These are phyloP conservation scores for Aurifilum marmelostoma DNA, from an alignment of 2,329 filamentous ascomycete species.

Conservation along the genomic window DNA sequence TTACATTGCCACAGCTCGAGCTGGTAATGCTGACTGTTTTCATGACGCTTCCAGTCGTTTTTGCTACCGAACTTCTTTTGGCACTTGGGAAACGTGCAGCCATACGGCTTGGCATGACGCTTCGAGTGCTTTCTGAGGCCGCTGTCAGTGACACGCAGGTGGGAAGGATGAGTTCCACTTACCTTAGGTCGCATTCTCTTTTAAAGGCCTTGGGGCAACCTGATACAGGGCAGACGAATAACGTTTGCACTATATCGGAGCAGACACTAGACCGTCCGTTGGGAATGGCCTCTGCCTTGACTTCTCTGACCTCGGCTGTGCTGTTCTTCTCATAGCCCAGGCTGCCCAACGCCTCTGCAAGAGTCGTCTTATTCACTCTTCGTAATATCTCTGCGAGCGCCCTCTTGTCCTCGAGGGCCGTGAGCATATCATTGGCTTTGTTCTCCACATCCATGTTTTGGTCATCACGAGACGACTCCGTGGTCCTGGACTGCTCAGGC, in stretches of 20 bases:
- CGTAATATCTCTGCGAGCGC: slow-evolving; percentile 40
- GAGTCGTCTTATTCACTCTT: slow-evolving; percentile 36
- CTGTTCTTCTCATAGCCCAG: slow-evolving; percentile 33
- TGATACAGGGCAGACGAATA: slow-evolving; percentile 23
- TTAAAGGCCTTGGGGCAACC: slow-evolving; percentile 51
- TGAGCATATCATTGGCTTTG: slow-evolving; percentile 22
- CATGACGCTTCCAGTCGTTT: slow-evolving; percentile 92
- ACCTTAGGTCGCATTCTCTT: slow-evolving; percentile 63
- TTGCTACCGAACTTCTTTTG: slow-evolving; percentile 83
- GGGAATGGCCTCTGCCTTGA: slow-evolving; percentile 29
- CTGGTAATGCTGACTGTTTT: slow-evolving; percentile 76
- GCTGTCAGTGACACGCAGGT: slow-evolving; percentile 32
- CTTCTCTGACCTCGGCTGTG: slow-evolving; percentile 27
- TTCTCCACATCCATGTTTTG: slow-evolving; percentile 7
- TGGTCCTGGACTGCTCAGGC: neutral
- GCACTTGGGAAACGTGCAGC: slow-evolving; percentile 75
- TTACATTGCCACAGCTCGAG: slow-evolving; percentile 74
- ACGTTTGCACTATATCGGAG: slow-evolving; percentile 15
- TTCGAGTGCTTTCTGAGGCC: slow-evolving; percentile 76
- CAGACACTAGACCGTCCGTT: slow-evolving; percentile 13
- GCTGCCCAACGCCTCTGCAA: slow-evolving; percentile 39
- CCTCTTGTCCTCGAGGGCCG: slow-evolving; percentile 35
- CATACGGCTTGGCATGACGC: slow-evolving; percentile 79
- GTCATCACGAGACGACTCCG: slow-evolving; percentile 1
- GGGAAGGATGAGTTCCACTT: slow-evolving; percentile 33